Evolutionary conservation across 2,329 filamentous ascomycete genomes (phyloP).

Genomic region (Diaporthe capsici): DNA sequence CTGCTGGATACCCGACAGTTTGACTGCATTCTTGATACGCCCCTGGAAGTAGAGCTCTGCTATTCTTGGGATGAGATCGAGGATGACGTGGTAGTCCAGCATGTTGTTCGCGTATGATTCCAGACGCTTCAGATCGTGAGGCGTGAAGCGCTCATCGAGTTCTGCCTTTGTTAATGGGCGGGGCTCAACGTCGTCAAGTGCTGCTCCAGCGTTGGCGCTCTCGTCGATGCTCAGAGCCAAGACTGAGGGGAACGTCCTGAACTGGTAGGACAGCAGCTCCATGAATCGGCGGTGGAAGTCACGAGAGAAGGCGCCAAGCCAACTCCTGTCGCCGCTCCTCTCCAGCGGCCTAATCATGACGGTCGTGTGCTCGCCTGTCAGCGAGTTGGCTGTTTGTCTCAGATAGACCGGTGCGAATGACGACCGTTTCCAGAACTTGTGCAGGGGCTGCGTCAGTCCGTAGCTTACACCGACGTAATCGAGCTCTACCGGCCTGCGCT

Average conservation of each 20-base stretch:
- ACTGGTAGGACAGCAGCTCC: constrained; percentile 90
- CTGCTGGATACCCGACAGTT: constrained; percentile 85
- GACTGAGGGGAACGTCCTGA: constrained; percentile 83
- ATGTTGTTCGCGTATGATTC: constrained; percentile 97
- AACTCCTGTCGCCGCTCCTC: constrained; percentile 77
- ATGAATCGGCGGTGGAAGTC: constrained; percentile 98
- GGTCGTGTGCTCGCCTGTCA: constrained; percentile 97
- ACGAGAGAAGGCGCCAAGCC: constrained; percentile 90
- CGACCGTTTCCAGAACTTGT: constrained; percentile 97
- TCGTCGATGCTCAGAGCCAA: constrained; percentile 91
- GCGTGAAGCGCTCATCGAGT: constrained; percentile 83
- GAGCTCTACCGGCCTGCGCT: constrained; percentile 82
- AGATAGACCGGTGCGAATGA: constrained; percentile 92
- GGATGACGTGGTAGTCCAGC: constrained; percentile 96
- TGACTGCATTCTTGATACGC: constrained; percentile 75
- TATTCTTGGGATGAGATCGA: constrained; percentile 90
- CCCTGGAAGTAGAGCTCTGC: constrained; percentile 89
- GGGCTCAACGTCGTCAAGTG: constrained; percentile 68
- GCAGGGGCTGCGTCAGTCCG: constrained; percentile 86
- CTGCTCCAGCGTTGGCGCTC: constrained; percentile 81
- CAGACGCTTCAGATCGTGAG: constrained; percentile 94
- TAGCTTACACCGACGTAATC: constrained; percentile 98
- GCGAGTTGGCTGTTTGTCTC: constrained; percentile 92
- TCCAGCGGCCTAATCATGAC: constrained; percentile 93
- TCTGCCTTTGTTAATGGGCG: constrained; percentile 78